Percentiles rank a stretch among this genome's conserved stretches.
Conservation (phyloP, 176 grass and related monocot genomes). For the Hordeum marinum region DNA sequence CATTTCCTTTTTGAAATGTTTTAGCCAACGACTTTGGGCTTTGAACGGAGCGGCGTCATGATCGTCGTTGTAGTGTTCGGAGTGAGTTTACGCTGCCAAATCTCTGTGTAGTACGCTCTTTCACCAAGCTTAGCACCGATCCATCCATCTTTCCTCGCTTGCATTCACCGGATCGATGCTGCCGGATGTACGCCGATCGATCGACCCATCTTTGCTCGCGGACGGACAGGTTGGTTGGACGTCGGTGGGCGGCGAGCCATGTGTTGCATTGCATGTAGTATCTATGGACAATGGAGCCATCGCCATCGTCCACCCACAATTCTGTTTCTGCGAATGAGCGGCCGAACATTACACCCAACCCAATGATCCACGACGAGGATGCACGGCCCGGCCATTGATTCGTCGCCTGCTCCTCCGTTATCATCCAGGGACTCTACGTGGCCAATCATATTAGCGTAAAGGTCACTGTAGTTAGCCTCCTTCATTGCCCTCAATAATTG, state of each 20-base stretch:
- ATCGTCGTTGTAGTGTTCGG: background rate
- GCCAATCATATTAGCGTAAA: constrained; percentile 10
- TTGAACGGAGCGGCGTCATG: background rate
- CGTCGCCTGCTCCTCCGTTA: background rate
- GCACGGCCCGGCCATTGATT: background rate
- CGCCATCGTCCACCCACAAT: background rate
- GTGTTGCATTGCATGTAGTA: background rate
- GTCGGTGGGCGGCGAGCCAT: background rate
- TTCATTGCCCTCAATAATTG: background rate
- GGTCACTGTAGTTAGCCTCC: background rate
- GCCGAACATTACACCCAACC: background rate
- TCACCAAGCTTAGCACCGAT: background rate
- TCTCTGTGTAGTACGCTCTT: background rate
- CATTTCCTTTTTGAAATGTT: background rate
- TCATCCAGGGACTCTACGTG: background rate
- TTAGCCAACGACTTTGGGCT: background rate
- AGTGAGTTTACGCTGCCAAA: too few relatives aligned
- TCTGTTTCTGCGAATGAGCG: background rate
- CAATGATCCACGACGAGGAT: background rate
- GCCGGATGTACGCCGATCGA: background rate
- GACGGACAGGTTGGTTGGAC: background rate
- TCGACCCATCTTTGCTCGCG: background rate
- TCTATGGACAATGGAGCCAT: background rate
- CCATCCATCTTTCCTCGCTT: background rate
- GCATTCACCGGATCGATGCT: background rate